Conservation (phyloP, 352 stramenopile species). For the Globisporangium ultimum region DNA sequence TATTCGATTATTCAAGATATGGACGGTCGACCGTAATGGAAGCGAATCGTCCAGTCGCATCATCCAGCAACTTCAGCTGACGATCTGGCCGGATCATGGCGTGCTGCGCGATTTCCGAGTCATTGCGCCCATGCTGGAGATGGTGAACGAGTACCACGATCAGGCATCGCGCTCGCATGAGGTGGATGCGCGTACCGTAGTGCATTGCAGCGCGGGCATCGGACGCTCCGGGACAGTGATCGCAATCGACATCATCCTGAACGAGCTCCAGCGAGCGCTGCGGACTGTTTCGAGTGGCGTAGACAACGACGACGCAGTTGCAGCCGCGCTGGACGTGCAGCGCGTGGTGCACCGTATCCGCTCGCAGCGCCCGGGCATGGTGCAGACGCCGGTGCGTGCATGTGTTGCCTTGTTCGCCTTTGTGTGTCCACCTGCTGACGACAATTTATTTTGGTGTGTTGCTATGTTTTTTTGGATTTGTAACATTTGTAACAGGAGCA, state of each 20-base stretch:
- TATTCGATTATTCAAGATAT: constrained; percentile 55
- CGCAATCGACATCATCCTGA: constrained; percentile 75
- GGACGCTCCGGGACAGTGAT: constrained; percentile 82
- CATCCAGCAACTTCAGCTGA: constrained; percentile 75
- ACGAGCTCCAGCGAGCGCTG: constrained; percentile 40
- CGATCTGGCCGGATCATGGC: constrained; percentile 76
- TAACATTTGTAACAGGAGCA: constrained; percentile 47
- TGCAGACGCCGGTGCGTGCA: constrained; percentile 70
- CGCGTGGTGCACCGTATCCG: constrained; percentile 57
- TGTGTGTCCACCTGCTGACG: neutral
- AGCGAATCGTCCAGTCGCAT: constrained; percentile 24
- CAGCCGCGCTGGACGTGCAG: constrained; percentile 47
- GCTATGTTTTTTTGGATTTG: constrained; percentile 4
- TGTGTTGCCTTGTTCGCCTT: neutral
- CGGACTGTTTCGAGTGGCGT: constrained; percentile 2
- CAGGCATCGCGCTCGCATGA: constrained; percentile 22
- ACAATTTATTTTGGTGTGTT: neutral
- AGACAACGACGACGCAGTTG: constrained; percentile 17
- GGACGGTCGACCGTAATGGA: constrained; percentile 20
- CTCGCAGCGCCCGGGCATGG: constrained; percentile 76
- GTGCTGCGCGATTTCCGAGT: constrained; percentile 70
- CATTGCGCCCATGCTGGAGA: constrained; percentile 68
- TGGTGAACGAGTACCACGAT: constrained; percentile 47
- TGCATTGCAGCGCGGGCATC: constrained; percentile 82
- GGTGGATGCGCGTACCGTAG: constrained; percentile 37